Conservation (phyloP, 176 grass and related monocot genomes). For the Aegilops sharonensis region DNA sequence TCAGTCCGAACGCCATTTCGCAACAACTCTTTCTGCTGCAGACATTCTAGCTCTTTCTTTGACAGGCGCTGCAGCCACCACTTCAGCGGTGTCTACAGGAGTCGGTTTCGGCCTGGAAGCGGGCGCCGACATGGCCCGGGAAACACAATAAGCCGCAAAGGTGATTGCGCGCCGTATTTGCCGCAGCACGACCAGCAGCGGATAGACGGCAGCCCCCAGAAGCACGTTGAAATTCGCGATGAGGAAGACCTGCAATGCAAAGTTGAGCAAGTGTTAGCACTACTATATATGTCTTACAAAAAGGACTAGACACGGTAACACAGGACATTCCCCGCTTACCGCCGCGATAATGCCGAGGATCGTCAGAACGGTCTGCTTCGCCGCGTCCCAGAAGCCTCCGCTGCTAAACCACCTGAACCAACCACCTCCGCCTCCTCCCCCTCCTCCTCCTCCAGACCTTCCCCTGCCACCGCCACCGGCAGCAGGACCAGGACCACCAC, state of each 20-base stretch:
- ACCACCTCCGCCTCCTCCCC: slow-evolving; percentile 56
- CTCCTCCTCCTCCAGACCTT: slow-evolving; percentile 39
- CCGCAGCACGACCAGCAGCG: slow-evolving; percentile 50
- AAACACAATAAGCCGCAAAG: slow-evolving; percentile 22
- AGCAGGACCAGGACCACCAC: slow-evolving; percentile 36
- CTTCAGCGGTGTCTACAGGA: slow-evolving; percentile 25
- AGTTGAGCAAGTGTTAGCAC: background rate
- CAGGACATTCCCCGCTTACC: slow-evolving; percentile 21
- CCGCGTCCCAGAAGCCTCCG: slow-evolving; percentile 72
- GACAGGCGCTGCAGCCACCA: slow-evolving; percentile 16
- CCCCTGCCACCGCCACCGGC: slow-evolving; percentile 22
- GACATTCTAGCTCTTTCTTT: slow-evolving; percentile 40
- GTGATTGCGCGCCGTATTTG: slow-evolving; percentile 36
- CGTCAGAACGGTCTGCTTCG: slow-evolving; percentile 54
- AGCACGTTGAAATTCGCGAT: slow-evolving; percentile 61
- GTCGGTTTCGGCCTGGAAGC: slow-evolving; percentile 15
- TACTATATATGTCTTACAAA: background rate
- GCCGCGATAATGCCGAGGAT: slow-evolving; percentile 53
- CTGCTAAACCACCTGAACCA: slow-evolving; percentile 72
- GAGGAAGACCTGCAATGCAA: slow-evolving; percentile 65
- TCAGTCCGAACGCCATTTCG: slow-evolving; percentile 76
- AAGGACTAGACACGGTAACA: background rate
- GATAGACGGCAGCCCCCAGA: slow-evolving; percentile 51
- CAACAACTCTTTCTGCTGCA: slow-evolving; percentile 59
- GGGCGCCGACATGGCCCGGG: slow-evolving; percentile 5